A percentile compares a stretch with the other conserved stretches of the same genome.
Conservation (phyloP, 2,329 filamentous ascomycete species). For the Aspergillus fumigatus region DNA sequence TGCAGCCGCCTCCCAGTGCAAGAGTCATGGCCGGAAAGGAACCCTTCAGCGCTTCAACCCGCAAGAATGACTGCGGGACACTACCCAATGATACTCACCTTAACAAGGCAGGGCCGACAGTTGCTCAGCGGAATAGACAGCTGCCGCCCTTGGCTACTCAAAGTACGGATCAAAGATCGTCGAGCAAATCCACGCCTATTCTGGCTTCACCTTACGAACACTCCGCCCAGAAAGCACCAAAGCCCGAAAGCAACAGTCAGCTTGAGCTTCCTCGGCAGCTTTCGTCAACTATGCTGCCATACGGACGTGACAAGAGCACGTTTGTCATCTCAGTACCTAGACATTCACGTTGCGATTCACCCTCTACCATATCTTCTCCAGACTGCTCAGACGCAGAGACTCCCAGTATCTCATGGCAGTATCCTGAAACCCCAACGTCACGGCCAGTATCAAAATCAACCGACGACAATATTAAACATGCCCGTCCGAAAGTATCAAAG, state of each 20-base stretch:
- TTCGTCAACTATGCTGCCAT: conserved; percentile 14
- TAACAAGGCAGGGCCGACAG: neutral
- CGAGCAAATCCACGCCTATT: conserved; percentile 4
- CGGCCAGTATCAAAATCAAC: conserved; percentile 35
- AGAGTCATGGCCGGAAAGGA: conserved; percentile 88
- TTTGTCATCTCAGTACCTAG: conserved; percentile 18
- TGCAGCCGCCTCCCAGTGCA: conserved; percentile 84
- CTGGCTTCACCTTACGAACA: conserved; percentile 2
- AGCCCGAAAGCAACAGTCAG: conserved; percentile 1
- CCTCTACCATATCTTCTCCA: conserved; percentile 24
- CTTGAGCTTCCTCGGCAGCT: conserved; percentile 11
- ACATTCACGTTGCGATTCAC: conserved; percentile 29
- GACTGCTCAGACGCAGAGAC: conserved; percentile 25
- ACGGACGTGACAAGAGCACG: conserved; percentile 18
- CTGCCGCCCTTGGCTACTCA: conserved; percentile 12
- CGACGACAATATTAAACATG: conserved; percentile 26
- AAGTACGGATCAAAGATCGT: neutral
- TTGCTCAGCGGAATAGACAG: conserved; percentile 4
- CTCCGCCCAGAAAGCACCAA: neutral
- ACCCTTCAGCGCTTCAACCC: conserved; percentile 20
- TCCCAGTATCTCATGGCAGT: conserved; percentile 24
- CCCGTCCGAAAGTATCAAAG: conserved; percentile 28
- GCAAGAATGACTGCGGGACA: conserved; percentile 15
- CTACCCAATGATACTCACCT: conserved; percentile 8
- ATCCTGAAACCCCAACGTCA: conserved; percentile 33